phyloP scores from a whole-genome alignment of 176 grass and related monocot species.

The Musa acuminata region DNA sequence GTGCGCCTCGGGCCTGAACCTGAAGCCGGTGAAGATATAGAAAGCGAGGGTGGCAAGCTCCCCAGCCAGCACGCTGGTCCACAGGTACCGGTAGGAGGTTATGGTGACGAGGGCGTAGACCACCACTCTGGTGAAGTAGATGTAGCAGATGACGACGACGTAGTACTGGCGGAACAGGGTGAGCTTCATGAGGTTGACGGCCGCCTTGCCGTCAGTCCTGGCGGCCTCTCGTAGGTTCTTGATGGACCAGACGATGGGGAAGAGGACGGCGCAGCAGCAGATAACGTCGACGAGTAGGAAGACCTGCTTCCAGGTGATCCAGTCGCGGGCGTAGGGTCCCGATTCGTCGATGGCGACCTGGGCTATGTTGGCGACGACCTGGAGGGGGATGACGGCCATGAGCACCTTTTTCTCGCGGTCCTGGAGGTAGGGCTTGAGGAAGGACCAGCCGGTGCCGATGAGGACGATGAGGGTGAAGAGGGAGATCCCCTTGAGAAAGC shows the following conservation, averaged over 20 bases:
- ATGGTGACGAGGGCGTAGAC: constrained; percentile 9
- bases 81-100: constrained; percentile 6
- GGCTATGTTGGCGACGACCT: constrained; percentile 7
- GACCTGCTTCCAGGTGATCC: constrained; percentile 6
- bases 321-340: neutral
- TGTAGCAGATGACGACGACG: constrained; percentile 14
- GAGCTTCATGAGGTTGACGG: constrained; percentile 11
- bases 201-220: constrained; percentile 7
- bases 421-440: constrained; percentile 15
- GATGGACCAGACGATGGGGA: constrained; percentile 16
- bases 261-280: constrained; percentile 11
- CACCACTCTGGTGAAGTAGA: constrained; percentile 4
- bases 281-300: constrained; percentile 8
- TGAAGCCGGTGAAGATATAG: constrained; percentile 8
- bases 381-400: constrained; percentile 14
- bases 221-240: constrained; percentile 11
- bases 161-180: constrained; percentile 15
- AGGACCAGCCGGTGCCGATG: constrained; percentile 14
- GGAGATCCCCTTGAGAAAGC: constrained; percentile 10
- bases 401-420: constrained; percentile 6
- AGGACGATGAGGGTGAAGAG: constrained; percentile 16
- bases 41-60: constrained; percentile 6
- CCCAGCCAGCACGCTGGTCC: constrained; percentile 10
- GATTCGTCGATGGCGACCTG: constrained; percentile 6
- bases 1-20: neutral